Base-by-base conservation (phyloP, 441 rosid species). In the Pelargonium fulgidum region DNA sequence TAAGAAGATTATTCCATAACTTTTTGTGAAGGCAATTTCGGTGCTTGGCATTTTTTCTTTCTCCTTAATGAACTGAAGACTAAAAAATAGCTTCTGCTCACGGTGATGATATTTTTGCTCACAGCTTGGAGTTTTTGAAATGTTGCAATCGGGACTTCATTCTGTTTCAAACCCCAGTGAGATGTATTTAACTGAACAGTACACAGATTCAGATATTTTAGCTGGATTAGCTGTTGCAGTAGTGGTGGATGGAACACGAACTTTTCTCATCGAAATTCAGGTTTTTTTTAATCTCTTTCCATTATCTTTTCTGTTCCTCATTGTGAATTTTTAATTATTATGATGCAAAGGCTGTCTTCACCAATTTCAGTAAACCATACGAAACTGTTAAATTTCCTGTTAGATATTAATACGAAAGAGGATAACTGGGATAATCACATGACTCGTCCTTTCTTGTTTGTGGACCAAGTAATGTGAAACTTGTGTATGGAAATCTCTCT, bases 91-190 rank as follows among this genome's bases (percentile, higher is more conserved):
- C 12, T 58, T 45, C 26, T 68, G 58, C 10, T 9, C 66, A 26
- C 48, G 39, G 59, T 67, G 4, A 41, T 72, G 68, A 4, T 26
- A 16, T 36, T 67, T 24, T 70, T 77, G 77, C 62, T 81, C 70
- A 76, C 88, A 93, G 98, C 91, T 93, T 59, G 98, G 98, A 65
- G 88, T 93, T 50, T 91, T 93, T 78, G 96, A 89, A 83, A 93
- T 93, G 98, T 73, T 86, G 59, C 88, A 85, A 73, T 70, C 20
- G 58, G 98, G 98, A 74, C 88, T 93, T 72, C 85, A 79, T 79
- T 83, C 82, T 70, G 92, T 93, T 72, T 76, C 86, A 59, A 87
- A 88, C 83, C 95, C 98, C 52, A 89, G 97, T 73, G 88, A 87
- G 83, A 93, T 93, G 74, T 91, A 83, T 70, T 80, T 93, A 72